phyloP scores from a whole-genome alignment of 495 filamentous ascomycete genomes.

The Penicillium desertorum region DNA sequence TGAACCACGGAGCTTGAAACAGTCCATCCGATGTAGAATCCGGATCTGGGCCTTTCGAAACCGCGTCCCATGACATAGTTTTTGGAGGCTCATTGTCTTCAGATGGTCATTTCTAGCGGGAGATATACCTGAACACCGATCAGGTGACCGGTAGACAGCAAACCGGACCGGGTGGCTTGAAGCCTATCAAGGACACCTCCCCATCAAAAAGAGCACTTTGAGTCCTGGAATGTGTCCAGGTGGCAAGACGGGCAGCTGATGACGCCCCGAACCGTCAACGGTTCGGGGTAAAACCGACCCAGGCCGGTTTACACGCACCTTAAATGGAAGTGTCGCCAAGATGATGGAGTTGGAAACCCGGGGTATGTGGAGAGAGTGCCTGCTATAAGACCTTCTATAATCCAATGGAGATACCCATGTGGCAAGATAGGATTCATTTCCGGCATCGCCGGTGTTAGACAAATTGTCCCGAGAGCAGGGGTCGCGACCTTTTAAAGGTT shows the following conservation, averaged over 20 bases:
- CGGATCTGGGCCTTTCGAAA: constrained; percentile 12
- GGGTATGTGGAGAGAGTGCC: neutral
- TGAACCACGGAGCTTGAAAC: constrained; percentile 7
- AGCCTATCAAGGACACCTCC: constrained; percentile 18
- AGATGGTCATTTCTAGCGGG: constrained; percentile 24
- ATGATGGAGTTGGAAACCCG: neutral
- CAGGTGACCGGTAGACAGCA: constrained; percentile 25
- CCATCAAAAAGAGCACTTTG: constrained; percentile 1
- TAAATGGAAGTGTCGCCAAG: constrained; percentile 10
- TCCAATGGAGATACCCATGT: neutral
- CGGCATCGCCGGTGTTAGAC: neutral
- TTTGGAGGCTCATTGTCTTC: constrained; percentile 11
- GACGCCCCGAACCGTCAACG: constrained; percentile 2
- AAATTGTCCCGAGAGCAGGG: neutral
- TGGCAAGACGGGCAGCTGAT: constrained; percentile 15
- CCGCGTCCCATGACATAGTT: constrained; percentile 16
- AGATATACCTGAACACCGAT: constrained; percentile 26
- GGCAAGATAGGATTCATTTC: neutral
- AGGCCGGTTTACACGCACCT: constrained; percentile 10
- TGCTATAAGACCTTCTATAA: neutral
- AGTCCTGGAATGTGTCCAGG: constrained; percentile 3
- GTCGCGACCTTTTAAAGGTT: neutral
- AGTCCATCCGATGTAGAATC: constrained; percentile 10
- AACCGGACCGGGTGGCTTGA: constrained; percentile 25
- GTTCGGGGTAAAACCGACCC: constrained; percentile 8